Base-by-base conservation (phyloP, 805 yeast genomes). In the Candida glaebosa region DNA sequence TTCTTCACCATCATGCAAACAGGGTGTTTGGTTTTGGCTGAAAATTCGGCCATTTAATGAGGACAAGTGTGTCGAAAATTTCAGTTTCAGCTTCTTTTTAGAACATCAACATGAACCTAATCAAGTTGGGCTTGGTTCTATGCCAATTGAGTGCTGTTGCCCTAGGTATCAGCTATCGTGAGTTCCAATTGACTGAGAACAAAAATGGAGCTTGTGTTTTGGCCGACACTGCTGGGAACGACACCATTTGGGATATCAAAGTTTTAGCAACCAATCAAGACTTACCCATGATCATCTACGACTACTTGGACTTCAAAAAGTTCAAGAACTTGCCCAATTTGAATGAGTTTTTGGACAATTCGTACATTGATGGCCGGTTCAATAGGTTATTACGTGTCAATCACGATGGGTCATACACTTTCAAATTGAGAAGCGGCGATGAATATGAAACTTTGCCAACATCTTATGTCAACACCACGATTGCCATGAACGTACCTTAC, bases 281-380 rank as follows among this genome's bases (percentile, higher is more conserved):
- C 8, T 34, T 44, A 3, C 47, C 47, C 16, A 16, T 44, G 37
- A 19, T 44, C 3, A 22, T 44, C 18, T 44, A 40, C 24, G 34
- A 40, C n/a, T 44, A 44, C 28, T 14, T 22, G 12, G 44, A 41
- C 26, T 37, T 32, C 3, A 17, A 37, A 2, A 20, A 38, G 15
- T 44, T 38, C 16, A 40, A 31, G 28, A 41, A 44, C 14, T 40
- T 44, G 26, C 47, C 47, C n/a, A 44, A 44, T 38, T 44, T 44
- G 15, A 35, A 44, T 35, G 31, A 37, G 3, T 44, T 44, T 30
- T 25, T 38, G 25, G 40, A 44, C 33, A 39, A 44, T 28, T 36
- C 44, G 16, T 44, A 44, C 40, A 17, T 44, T n/a, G 38, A 35
- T 22, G 38, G 38, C 7, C 22, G 15, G n/a, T 10, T 35, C 9